A percentile compares a stretch with the other conserved stretches of the same genome.
Evolutionary conservation across 164 flowering plant species (phyloP).

Genomic region (Hamamelis virginiana): DNA sequence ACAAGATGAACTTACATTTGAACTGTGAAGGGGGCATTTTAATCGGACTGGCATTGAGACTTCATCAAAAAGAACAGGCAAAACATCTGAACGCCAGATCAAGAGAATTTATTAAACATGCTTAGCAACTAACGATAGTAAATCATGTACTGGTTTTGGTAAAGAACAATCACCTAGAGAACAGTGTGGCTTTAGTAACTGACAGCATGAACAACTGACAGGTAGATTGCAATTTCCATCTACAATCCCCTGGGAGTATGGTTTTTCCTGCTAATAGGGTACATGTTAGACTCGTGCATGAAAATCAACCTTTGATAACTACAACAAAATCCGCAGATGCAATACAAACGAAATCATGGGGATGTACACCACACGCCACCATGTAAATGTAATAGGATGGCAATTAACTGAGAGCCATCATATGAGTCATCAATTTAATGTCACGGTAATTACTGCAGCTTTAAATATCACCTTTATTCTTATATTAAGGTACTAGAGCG

Average conservation of each 20-base stretch:
- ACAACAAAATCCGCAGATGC: no score
- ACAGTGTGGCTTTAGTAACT: slow-evolving; percentile 22
- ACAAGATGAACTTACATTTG: slow-evolving; percentile 12
- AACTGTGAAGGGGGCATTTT: slow-evolving; percentile 14
- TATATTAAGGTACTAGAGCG: no score
- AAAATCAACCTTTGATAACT: no score
- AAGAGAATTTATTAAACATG: background rate
- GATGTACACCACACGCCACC: no score
- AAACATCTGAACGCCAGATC: slow-evolving; percentile 19
- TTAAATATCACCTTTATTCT: no score
- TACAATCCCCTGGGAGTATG: slow-evolving; percentile 3
- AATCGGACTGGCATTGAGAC: slow-evolving; percentile 18
- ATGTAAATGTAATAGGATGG: no score
- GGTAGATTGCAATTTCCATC: slow-evolving; percentile 17
- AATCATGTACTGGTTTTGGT: background rate
- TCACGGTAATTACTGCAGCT: no score
- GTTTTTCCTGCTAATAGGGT: slow-evolving; percentile 2
- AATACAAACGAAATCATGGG: no score
- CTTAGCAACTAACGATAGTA: background rate
- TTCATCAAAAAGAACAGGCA: slow-evolving; percentile 23
- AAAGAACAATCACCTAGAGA: slow-evolving; percentile 20
- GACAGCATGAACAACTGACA: slow-evolving; percentile 14
- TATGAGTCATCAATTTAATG: no score
- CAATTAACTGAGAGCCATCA: no score
- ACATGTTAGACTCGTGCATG: no score